Percentiles rank a stretch among this genome's conserved stretches.
phyloP scores from a whole-genome alignment of 2,329 filamentous ascomycete species.

The Aspergillus alliaceus region DNA sequence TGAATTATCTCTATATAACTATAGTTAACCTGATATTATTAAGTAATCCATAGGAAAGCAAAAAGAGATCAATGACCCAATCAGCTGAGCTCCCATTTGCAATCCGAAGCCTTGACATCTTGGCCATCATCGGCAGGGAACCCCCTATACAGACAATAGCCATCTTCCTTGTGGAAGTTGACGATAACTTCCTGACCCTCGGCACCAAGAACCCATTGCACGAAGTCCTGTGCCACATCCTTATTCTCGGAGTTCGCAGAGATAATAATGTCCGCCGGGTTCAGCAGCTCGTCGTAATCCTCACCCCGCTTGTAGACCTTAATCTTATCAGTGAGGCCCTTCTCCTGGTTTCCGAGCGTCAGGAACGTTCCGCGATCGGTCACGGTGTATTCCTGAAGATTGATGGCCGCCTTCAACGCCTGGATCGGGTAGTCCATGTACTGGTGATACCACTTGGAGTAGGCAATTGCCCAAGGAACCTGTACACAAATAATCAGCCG shows the following conservation, averaged over 20 bases:
- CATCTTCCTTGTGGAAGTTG: slow-evolving; percentile 36
- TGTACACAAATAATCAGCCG: slow-evolving; percentile 5
- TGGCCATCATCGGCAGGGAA: background rate
- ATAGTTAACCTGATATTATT: no score
- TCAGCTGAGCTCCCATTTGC: slow-evolving; percentile 1
- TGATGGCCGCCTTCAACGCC: slow-evolving; percentile 44
- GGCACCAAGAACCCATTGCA: slow-evolving; percentile 39
- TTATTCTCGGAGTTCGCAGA: slow-evolving; percentile 36
- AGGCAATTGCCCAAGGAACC: slow-evolving; percentile 47
- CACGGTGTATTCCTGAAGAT: slow-evolving; percentile 48
- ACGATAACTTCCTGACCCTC: slow-evolving; percentile 39
- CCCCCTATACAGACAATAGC: background rate
- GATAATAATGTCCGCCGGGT: slow-evolving; percentile 46
- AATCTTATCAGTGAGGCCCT: slow-evolving; percentile 33
- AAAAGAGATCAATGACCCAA: no score
- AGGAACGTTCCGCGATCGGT: slow-evolving; percentile 50
- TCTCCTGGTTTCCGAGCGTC: slow-evolving; percentile 29
- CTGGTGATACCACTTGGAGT: slow-evolving; percentile 51
- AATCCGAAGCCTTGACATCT: background rate
- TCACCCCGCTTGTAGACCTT: slow-evolving; percentile 33
- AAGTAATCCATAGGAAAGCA: no score
- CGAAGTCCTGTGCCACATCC: slow-evolving; percentile 38
- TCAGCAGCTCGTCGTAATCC: slow-evolving; percentile 40
- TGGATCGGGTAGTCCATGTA: slow-evolving; percentile 49
- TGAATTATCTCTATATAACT: no score